These are phyloP conservation scores for Penicillium psychrosexuale DNA, from an alignment of 2,329 filamentous ascomycete genomes.

Conservation along the genomic window DNA sequence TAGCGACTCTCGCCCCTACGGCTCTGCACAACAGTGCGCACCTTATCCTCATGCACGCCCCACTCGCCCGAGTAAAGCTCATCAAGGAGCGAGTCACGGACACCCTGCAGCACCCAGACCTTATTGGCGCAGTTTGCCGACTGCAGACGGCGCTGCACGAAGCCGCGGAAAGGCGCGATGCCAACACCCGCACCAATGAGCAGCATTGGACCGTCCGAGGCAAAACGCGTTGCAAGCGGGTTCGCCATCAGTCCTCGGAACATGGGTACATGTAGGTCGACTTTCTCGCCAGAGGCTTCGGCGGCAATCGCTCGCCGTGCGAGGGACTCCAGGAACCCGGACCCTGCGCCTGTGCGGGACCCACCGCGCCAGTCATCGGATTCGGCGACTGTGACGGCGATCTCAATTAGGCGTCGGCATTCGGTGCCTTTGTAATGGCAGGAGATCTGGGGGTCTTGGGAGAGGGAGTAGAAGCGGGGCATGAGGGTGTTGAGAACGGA, in stretches of 20 bases:
- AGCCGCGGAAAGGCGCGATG: conserved; percentile 95
- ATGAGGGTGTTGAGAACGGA: conserved; percentile 82
- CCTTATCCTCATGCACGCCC: conserved; percentile 84
- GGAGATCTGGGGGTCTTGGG: conserved; percentile 86
- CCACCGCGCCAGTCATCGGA: conserved; percentile 72
- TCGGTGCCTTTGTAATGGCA: conserved; percentile 66
- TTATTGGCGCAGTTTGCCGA: conserved; percentile 97
- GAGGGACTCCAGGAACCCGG: conserved; percentile 87
- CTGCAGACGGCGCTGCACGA: conserved; percentile 89
- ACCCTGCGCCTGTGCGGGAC: conserved; percentile 77
- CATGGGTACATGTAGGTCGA: conserved; percentile 82
- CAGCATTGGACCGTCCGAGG: conserved; percentile 93
- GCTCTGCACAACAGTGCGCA: conserved; percentile 77
- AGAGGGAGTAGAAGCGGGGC: conserved; percentile 97
- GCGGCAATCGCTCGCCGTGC: conserved; percentile 69
- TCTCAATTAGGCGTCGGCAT: conserved; percentile 79
- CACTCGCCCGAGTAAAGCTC: conserved; percentile 97
- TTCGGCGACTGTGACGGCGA: conserved; percentile 95
- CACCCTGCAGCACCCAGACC: conserved; percentile 92
- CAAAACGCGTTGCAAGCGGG: conserved; percentile 86
- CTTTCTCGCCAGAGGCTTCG: conserved; percentile 48
- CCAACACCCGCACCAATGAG: conserved; percentile 95
- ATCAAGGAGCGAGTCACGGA: conserved; percentile 90
- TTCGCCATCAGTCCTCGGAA: conserved; percentile 99
- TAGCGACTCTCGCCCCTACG: conserved; percentile 78